phyloP scores from a whole-genome alignment of 768 basidiomycete species.

The Serendipita sp. region DNA sequence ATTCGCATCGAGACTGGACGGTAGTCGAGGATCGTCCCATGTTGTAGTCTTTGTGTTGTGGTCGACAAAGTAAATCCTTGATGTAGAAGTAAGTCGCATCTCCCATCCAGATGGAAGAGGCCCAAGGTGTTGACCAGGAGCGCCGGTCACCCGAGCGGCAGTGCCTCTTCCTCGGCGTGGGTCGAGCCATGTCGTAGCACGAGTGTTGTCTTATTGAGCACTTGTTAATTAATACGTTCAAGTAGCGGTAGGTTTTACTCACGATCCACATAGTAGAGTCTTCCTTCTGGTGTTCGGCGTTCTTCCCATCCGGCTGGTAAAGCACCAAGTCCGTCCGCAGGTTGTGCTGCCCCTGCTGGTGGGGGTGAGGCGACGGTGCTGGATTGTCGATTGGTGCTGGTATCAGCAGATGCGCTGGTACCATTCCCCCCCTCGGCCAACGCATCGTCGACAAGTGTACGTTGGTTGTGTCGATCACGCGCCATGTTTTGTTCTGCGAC shows the following conservation, averaged over 20 bases:
- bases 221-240: not conserved
- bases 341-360: constrained; percentile 26
- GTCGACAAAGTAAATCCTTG: constrained; percentile 98
- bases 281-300: constrained; percentile 92
- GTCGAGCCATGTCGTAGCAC: constrained; percentile 99
- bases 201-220: constrained; percentile 52
- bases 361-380: constrained; percentile 19
- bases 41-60: constrained; percentile 99
- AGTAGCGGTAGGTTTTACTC: not conserved
- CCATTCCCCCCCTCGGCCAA: constrained; percentile 48
- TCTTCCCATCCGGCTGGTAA: constrained; percentile 98
- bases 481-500: constrained; percentile 71
- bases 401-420: constrained; percentile 16
- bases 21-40: constrained; percentile 93
- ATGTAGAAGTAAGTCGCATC: constrained; percentile 96
- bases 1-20: constrained; percentile 87
- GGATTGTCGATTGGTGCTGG: constrained; percentile 16
- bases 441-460: constrained; percentile 69
- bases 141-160: not conserved
- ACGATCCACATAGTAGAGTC: constrained; percentile 94
- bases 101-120: constrained; percentile 98
- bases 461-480: constrained; percentile 70
- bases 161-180: constrained; percentile 42
- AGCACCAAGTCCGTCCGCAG: constrained; percentile 38
- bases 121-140: constrained; percentile 49